Base-by-base conservation (phyloP, 176 grass and related monocot genomes). In the Luzula sylvatica region DNA sequence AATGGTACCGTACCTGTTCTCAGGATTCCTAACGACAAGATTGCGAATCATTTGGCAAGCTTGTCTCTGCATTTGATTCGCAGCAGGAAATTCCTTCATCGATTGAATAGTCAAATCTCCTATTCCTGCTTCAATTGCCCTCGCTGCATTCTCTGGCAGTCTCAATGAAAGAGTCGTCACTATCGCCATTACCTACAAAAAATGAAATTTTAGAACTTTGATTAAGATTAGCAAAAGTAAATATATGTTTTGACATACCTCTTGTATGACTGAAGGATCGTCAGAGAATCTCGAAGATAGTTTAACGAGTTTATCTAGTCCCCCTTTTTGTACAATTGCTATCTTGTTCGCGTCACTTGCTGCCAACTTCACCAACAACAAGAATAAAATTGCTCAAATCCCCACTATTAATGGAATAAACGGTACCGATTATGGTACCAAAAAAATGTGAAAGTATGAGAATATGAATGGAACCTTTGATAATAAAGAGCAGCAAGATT, bases 31-130 rank as follows among this genome's bases (percentile, higher is more conserved):
- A 56, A 74, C 90, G 8, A 89, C 84, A 39, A 96, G 85, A 72
- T 96, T 96, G 12, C 85, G 81, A 73, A 96, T 89, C 92, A 96
- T 96, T 43, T 86, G 78, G 11, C 92, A 96, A 20, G 78, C 72
- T 82, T 96, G 84, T 68, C 80, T 86, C 75, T 96, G 85, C 70
- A 83, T 86, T 27, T 65, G 78, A 26, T 52, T 35, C 7, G 85
- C 82, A 53, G 71, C 55, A 5, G 85, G 81, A 17, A 86, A 86
- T 56, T 76, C 78, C 70, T 77, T 54, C 92, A 96, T 86, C 3
- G 71, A 62, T 68, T 86, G 71, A 21, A 96, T 82, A 2, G 72
- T 75, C 22, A 96, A 40, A 47, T 72, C 82, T 18, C 74, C 92
- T 38, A 69, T 72, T 29, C 92, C 85, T 26, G 62, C 68, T 60